A percentile compares a stretch with the other conserved stretches of the same genome.
Conservation (phyloP, 1,139 yeast genomes). For the Candida dubliniensis region DNA sequence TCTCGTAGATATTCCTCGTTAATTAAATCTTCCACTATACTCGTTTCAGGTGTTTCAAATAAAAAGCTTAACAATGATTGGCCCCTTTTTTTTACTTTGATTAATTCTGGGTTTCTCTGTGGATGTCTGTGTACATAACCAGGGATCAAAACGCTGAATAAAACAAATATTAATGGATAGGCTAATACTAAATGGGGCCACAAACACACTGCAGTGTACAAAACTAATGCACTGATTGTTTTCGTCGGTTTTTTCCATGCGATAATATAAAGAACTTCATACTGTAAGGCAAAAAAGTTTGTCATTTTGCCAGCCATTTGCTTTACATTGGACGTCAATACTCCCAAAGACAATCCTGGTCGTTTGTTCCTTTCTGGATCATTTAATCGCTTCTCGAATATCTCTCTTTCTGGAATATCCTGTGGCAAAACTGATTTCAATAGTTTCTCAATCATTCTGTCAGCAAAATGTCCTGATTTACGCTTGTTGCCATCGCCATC, state of each 20-base stretch:
- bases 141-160: slow-evolving; percentile 65
- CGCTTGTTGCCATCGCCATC: slow-evolving; percentile 18
- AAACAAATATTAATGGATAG: slow-evolving; percentile 58
- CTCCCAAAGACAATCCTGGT: slow-evolving; percentile 52
- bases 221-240: slow-evolving; percentile 51
- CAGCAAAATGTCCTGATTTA: slow-evolving; percentile 50
- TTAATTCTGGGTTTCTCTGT: slow-evolving; percentile 41
- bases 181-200: slow-evolving; percentile 71
- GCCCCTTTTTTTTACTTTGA: slow-evolving; percentile 52
- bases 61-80: slow-evolving; percentile 54
- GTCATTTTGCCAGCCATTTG: slow-evolving; percentile 55
- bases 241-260: slow-evolving; percentile 66
- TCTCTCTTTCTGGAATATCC: slow-evolving; percentile 45
- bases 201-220: slow-evolving; percentile 60
- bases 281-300: slow-evolving; percentile 53
- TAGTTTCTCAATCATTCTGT: slow-evolving; percentile 54
- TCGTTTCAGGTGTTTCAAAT: slow-evolving; percentile 41
- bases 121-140: slow-evolving; percentile 76
- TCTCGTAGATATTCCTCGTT: slow-evolving; percentile 21
- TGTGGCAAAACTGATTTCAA: slow-evolving; percentile 47
- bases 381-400: slow-evolving; percentile 41
- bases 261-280: slow-evolving; percentile 51
- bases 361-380: slow-evolving; percentile 46
- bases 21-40: slow-evolving; percentile 39
- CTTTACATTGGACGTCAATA: slow-evolving; percentile 51